phyloP scores from a whole-genome alignment of 1,284 basidiomycete species.

The Xerocomus minutiporus region DNA sequence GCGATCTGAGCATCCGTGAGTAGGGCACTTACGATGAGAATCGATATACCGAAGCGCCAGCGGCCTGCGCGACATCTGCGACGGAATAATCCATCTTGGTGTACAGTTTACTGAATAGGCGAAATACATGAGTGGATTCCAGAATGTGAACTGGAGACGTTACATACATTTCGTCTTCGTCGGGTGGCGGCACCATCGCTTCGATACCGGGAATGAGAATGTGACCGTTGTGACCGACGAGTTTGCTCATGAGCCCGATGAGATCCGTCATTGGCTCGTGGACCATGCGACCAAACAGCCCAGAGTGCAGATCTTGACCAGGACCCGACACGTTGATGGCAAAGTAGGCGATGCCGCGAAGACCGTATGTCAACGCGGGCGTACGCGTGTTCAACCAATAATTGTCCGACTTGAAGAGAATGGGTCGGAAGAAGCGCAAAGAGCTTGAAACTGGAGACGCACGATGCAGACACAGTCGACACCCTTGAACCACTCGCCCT shows the following conservation, averaged over 20 bases:
- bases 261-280: conserved; percentile 90
- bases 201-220: conserved; percentile 92
- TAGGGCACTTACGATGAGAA: not conserved
- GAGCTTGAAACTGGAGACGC: conserved; percentile 27
- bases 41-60: conserved; percentile 52
- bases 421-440: not conserved
- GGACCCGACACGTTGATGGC: conserved; percentile 83
- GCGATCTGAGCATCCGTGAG: conserved; percentile 37
- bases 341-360: conserved; percentile 90
- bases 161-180: conserved; percentile 61
- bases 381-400: conserved; percentile 82
- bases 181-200: conserved; percentile 78
- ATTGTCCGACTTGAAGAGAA: conserved; percentile 66
- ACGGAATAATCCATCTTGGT: conserved; percentile 72
- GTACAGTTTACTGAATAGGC: conserved; percentile 51
- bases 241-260: conserved; percentile 75
- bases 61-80: conserved; percentile 76
- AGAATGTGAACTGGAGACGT: conserved; percentile 10
- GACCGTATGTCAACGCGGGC: conserved; percentile 71
- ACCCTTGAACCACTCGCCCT: conserved; percentile 80
- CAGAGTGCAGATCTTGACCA: conserved; percentile 88
- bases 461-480: conserved; percentile 96
- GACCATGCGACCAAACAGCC: conserved; percentile 82
- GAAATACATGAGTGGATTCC: not conserved
- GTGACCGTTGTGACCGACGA: conserved; percentile 78